phyloP scores from a whole-genome alignment of 441 rosid genomes.

The Biscutella laevigata region DNA sequence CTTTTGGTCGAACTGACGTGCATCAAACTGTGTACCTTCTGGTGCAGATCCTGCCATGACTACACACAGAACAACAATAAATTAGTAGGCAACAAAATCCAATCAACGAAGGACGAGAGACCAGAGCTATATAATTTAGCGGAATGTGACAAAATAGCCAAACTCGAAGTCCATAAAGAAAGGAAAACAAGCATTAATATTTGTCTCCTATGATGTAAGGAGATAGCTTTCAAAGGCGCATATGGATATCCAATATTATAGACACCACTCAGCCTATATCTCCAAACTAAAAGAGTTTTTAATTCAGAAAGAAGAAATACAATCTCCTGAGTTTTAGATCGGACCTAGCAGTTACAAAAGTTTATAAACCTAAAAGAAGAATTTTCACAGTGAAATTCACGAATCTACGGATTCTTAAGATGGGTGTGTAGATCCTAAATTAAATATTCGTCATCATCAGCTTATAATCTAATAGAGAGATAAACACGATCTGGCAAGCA shows the following conservation, averaged over 20 bases:
- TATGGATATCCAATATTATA: conserved; percentile 7
- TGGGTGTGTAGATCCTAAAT: neutral
- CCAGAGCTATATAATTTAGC: neutral
- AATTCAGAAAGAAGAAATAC: neutral
- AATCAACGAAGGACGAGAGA: neutral
- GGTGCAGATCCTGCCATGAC: conserved; percentile 48
- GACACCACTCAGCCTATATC: conserved; percentile 24
- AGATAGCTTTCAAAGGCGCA: conserved; percentile 7
- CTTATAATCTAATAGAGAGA: neutral
- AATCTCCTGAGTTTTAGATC: too few species aligned
- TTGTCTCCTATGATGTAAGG: conserved; percentile 13
- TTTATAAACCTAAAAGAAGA: neutral
- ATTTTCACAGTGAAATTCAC: neutral
- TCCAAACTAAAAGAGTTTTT: neutral
- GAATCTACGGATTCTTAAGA: neutral
- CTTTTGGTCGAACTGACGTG: conserved; percentile 45
- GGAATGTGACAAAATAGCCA: conserved; percentile 26
- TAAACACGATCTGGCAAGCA: conserved; percentile 8
- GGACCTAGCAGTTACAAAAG: neutral
- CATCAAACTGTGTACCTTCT: conserved; percentile 45
- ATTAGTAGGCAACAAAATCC: neutral
- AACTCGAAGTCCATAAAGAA: conserved; percentile 22
- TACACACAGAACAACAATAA: neutral
- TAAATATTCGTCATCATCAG: conserved; percentile 14
- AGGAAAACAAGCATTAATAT: conserved; percentile 28